Base-by-base conservation (phyloP, 2,329 filamentous ascomycete species). In the Alternaria atra region DNA sequence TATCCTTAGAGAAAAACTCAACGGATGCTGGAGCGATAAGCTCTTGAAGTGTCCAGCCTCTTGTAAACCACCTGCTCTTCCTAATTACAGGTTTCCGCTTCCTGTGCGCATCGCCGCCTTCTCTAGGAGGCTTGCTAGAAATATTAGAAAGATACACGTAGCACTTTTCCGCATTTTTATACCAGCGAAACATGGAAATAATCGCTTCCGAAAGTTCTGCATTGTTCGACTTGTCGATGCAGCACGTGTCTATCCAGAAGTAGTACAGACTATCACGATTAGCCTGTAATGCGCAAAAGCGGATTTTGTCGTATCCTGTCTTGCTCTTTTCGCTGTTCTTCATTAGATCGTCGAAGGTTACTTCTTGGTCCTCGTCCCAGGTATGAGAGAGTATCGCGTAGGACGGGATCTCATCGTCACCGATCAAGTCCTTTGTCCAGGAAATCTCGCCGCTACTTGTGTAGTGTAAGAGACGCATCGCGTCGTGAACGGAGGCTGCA, bases 211-310 rank as follows among this genome's bases (percentile, higher is more conserved):
- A 30, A 20, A 50, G 46, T 30, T 50, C 46, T 30, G 17, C 46
- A 20, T 30, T 35, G 6, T 50, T 50, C 13, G 15, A 20, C 23
- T n/a, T n/a, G n/a, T n/a, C n/a, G n/a, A n/a, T n/a, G n/a, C n/a
- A n/a, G n/a, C n/a, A n/a, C n/a, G n/a, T 50, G 17, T 50, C 46
- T 32, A 50, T 30, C 46, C 10, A 50, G 46, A 50, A 50, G 5
- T 50, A 20, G 6, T 50, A 9, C 13, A 50, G 29, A 35, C 29
- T 10, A 34, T 50, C 13, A 2, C 27, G 46, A 13, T 35, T 50
- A 12, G 46, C 46, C 46, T 35, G 46, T 50, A 13, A 20, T 35
- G 46, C 46, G 30, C 46, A 50, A 6, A 50, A 50, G 23, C 4
- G 15, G 25, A 50, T 17, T 17, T 50, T 50, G 25, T 50, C 9